Evolutionary conservation across 306 rosid genomes (phyloP).

Genomic region (Sechiopsis laciniata): DNA sequence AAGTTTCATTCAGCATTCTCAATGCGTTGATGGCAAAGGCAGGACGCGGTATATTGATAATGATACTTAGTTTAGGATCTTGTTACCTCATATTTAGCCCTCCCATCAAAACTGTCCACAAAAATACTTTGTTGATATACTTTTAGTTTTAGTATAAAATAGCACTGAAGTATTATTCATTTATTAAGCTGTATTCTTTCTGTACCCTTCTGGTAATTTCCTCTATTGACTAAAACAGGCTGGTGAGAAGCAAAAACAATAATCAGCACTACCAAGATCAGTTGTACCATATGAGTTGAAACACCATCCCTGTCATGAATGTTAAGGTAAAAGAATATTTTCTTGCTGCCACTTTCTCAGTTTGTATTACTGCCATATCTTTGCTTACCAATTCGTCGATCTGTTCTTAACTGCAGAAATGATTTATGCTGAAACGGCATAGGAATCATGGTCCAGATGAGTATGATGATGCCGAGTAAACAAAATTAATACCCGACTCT

Average conservation of each 20-base stretch:
- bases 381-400: background rate
- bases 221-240: slow-evolving; percentile 29
- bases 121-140: background rate
- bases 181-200: background rate
- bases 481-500: background rate
- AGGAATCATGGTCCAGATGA: slow-evolving; percentile 4
- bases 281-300: slow-evolving; percentile 6
- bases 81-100: background rate
- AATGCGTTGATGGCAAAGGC: background rate
- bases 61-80: background rate
- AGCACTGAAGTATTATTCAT: background rate
- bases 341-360: background rate
- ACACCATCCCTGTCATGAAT: background rate
- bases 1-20: no score
- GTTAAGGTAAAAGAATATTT: slow-evolving; percentile 7
- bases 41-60: background rate
- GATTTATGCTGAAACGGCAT: slow-evolving; percentile 2
- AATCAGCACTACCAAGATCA: background rate
- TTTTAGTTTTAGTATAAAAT: background rate
- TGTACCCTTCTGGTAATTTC: slow-evolving; percentile 24
- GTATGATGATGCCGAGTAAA: background rate
- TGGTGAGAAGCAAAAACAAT: slow-evolving; percentile 15
- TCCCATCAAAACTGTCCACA: background rate
- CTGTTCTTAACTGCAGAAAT: background rate
- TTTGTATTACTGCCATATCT: background rate